Evolutionary conservation across 768 basidiomycete genomes (phyloP).

Genomic region (Psilocybe cubensis): DNA sequence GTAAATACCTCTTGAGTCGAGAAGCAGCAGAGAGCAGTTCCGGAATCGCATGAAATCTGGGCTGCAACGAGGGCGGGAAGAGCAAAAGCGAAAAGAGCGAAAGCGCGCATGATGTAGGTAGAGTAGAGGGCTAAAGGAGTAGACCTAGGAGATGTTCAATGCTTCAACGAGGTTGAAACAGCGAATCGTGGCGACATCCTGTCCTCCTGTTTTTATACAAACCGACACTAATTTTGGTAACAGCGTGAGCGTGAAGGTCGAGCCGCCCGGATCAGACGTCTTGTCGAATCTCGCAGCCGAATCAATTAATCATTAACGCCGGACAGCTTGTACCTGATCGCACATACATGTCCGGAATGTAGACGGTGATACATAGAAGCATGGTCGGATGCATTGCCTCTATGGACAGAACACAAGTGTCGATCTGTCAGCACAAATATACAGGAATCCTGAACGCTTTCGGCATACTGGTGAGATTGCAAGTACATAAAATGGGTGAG

Average conservation of each 20-base stretch:
- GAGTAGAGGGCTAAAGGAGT: neutral
- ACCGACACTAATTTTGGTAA: neutral
- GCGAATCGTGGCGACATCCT: neutral
- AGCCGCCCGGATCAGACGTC: neutral
- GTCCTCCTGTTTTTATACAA: neutral
- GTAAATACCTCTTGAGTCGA: neutral
- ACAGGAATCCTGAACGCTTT: too few relatives aligned
- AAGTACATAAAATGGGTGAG: too few relatives aligned
- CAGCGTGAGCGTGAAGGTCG: neutral
- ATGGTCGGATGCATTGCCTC: neutral
- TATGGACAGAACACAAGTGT: too few relatives aligned
- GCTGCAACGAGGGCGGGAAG: conserved; percentile 3
- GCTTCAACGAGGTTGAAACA: neutral
- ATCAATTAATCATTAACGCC: conserved; percentile 1
- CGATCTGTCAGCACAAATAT: too few relatives aligned
- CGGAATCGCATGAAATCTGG: neutral
- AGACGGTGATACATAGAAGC: neutral
- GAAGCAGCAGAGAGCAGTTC: conserved; percentile 1
- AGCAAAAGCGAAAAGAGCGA: neutral
- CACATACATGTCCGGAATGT: neutral
- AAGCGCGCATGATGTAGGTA: neutral
- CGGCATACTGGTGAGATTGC: too few relatives aligned
- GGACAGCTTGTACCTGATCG: neutral
- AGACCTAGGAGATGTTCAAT: neutral
- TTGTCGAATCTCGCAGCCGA: neutral